Conservation (phyloP, 768 basidiomycete species). For the Pisolithus tinctorius region DNA sequence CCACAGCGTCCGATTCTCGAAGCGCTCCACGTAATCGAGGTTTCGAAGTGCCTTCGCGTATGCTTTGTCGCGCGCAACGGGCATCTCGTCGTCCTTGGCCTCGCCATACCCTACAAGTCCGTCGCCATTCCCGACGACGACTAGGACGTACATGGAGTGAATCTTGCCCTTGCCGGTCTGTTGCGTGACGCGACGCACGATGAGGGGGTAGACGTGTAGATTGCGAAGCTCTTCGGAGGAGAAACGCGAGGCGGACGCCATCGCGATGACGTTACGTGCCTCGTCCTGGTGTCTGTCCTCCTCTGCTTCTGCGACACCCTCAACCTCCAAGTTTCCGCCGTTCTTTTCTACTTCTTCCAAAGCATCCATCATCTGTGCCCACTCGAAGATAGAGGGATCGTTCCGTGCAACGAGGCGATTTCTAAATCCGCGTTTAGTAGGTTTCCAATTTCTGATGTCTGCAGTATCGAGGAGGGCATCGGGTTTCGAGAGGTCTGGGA, state of each 20-base stretch:
- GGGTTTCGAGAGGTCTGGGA: slow-evolving; percentile 57
- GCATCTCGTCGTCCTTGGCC: slow-evolving; percentile 60
- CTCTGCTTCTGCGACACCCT: background rate
- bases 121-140: slow-evolving; percentile 76
- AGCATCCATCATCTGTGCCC: slow-evolving; percentile 16
- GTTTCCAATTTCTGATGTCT: slow-evolving; percentile 47
- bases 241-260: slow-evolving; percentile 13
- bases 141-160: slow-evolving; percentile 50
- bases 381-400: slow-evolving; percentile 57
- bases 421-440: slow-evolving; percentile 43
- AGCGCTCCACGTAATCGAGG: slow-evolving; percentile 92
- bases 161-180: slow-evolving; percentile 96
- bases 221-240: slow-evolving; percentile 19
- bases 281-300: slow-evolving; percentile 15
- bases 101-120: slow-evolving; percentile 81
- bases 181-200: slow-evolving; percentile 60
- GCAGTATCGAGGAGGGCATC: slow-evolving; percentile 59
- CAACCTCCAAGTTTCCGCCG: slow-evolving; percentile 11
- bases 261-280: slow-evolving; percentile 10
- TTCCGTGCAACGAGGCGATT: slow-evolving; percentile 65
- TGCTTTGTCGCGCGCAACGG: slow-evolving; percentile 52
- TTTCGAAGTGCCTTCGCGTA: slow-evolving; percentile 66
- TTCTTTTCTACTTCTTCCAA: slow-evolving; percentile 23
- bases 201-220: slow-evolving; percentile 35
- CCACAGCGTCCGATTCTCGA: slow-evolving; percentile 93